These are phyloP conservation scores for Daldinia childiae DNA, from an alignment of 495 filamentous ascomycete genomes.

Conservation along the genomic window DNA sequence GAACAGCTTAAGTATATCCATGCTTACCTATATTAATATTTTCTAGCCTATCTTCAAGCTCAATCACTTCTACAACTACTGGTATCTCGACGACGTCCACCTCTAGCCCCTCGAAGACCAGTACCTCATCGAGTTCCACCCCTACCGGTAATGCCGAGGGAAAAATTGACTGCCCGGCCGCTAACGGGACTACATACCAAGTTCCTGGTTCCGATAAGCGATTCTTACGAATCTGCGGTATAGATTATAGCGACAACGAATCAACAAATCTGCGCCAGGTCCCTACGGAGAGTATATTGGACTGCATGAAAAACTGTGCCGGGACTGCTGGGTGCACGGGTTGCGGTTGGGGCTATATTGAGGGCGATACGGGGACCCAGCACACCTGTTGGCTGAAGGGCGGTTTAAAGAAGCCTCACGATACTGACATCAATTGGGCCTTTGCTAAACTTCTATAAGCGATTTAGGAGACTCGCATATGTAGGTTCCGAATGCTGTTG, in stretches of 20 bases:
- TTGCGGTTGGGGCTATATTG: slow-evolving; percentile 54
- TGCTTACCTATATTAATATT: not conserved
- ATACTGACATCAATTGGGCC: slow-evolving; percentile 50
- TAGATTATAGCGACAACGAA: slow-evolving; percentile 53
- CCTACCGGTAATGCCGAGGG: slow-evolving; percentile 30
- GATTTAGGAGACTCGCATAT: not conserved
- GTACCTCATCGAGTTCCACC: slow-evolving; percentile 22
- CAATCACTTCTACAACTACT: slow-evolving; percentile 7
- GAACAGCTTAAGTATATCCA: not conserved
- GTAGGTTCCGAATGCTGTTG: not conserved
- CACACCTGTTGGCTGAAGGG: slow-evolving; percentile 59
- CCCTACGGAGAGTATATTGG: slow-evolving; percentile 50
- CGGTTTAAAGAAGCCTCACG: slow-evolving; percentile 47
- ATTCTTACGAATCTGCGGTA: slow-evolving; percentile 57
- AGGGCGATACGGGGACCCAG: slow-evolving; percentile 49
- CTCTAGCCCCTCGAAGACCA: slow-evolving; percentile 27
- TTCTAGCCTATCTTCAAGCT: slow-evolving; percentile 7
- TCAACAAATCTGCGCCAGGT: slow-evolving; percentile 52
- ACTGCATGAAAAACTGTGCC: slow-evolving; percentile 59
- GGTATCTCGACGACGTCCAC: slow-evolving; percentile 15
- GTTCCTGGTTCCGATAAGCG: slow-evolving; percentile 53
- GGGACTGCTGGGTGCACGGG: slow-evolving; percentile 53
- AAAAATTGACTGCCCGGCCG: slow-evolving; percentile 51
- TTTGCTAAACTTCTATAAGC: slow-evolving; percentile 52
- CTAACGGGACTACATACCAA: slow-evolving; percentile 56